Percentiles rank a stretch among this genome's conserved stretches.
Conservation (phyloP, 2,329 filamentous ascomycete genomes). For the Penicillium capsulatum region DNA sequence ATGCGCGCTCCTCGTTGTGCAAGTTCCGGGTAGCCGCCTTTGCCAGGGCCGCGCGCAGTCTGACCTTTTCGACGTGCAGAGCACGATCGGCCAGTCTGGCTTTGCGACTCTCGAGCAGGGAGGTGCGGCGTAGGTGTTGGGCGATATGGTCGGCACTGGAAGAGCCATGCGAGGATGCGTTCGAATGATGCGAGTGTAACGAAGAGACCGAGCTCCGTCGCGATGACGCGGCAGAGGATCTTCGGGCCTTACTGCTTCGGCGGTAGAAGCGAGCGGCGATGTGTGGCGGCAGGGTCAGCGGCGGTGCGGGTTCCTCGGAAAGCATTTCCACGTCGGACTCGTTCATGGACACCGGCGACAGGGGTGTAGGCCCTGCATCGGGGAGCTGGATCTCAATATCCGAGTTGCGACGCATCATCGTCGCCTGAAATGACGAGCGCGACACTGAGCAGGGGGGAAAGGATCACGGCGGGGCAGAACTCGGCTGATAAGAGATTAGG, state of each 20-base stretch:
- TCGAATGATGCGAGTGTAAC: slow-evolving; percentile 58
- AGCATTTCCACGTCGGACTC: slow-evolving; percentile 43
- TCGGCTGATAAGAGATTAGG: slow-evolving; percentile 51
- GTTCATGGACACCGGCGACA: slow-evolving; percentile 23
- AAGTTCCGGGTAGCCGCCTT: slow-evolving; percentile 56
- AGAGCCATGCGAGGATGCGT: slow-evolving; percentile 45
- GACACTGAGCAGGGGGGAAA: slow-evolving; percentile 40
- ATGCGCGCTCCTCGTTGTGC: slow-evolving; percentile 58
- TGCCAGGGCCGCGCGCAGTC: slow-evolving; percentile 58
- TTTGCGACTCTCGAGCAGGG: slow-evolving; percentile 62
- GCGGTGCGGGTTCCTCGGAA: slow-evolving; percentile 33
- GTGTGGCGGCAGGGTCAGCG: slow-evolving; percentile 54
- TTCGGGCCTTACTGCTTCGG: slow-evolving; percentile 50
- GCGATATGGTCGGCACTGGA: slow-evolving; percentile 58
- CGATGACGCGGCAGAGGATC: slow-evolving; percentile 60
- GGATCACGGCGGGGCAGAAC: slow-evolving; percentile 16
- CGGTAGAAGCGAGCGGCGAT: slow-evolving; percentile 61
- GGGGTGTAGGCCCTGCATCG: slow-evolving; percentile 29
- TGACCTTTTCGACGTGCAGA: slow-evolving; percentile 62
- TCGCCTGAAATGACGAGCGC: slow-evolving; percentile 10
- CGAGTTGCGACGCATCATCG: slow-evolving; percentile 42
- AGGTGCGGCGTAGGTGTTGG: slow-evolving; percentile 61
- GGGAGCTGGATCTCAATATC: slow-evolving; percentile 41
- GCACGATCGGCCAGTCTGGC: slow-evolving; percentile 61
- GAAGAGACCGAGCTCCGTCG: slow-evolving; percentile 63